These are phyloP conservation scores for Luzula sylvatica DNA, from an alignment of 176 grass and related monocot species.

Conservation along the genomic window DNA sequence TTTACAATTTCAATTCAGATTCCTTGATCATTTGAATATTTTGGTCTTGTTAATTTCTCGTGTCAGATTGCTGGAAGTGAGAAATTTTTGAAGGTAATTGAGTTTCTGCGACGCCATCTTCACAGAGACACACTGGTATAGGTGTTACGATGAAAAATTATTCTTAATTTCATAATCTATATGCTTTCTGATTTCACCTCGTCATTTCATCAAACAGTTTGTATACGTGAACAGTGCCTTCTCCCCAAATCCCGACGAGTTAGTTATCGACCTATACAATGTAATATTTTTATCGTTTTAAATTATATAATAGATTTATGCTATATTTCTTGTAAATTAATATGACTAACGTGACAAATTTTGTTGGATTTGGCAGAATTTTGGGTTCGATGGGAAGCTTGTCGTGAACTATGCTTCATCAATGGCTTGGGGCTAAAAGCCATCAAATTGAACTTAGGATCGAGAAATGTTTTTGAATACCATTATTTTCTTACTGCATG, in stretches of 20 bases:
- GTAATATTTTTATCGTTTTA: conserved; percentile 16
- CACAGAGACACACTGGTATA: conserved; percentile 69
- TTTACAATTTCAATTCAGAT: neutral
- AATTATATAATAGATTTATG: neutral
- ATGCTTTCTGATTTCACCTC: conserved; percentile 8
- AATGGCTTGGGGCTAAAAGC: conserved; percentile 59
- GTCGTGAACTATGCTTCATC: conserved; percentile 88
- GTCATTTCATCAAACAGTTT: conserved; percentile 40
- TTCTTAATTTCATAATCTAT: neutral
- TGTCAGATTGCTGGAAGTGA: conserved; percentile 63
- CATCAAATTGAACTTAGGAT: neutral
- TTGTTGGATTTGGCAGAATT: conserved; percentile 46
- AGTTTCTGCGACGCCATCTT: conserved; percentile 71
- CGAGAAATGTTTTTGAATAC: neutral
- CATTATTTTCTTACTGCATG: neutral
- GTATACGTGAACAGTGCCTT: conserved; percentile 82
- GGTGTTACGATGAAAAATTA: neutral
- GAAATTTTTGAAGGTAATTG: conserved; percentile 75
- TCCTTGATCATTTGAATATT: neutral
- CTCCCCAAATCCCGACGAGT: conserved; percentile 74
- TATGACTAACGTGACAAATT: neutral
- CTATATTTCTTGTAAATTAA: neutral
- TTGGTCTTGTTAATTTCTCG: too few species aligned
- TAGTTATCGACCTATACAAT: conserved; percentile 71
- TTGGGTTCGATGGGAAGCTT: conserved; percentile 72